Evolutionary conservation across 2,329 filamentous ascomycete species (phyloP).

Genomic region (Dactylellina haptotyla): DNA sequence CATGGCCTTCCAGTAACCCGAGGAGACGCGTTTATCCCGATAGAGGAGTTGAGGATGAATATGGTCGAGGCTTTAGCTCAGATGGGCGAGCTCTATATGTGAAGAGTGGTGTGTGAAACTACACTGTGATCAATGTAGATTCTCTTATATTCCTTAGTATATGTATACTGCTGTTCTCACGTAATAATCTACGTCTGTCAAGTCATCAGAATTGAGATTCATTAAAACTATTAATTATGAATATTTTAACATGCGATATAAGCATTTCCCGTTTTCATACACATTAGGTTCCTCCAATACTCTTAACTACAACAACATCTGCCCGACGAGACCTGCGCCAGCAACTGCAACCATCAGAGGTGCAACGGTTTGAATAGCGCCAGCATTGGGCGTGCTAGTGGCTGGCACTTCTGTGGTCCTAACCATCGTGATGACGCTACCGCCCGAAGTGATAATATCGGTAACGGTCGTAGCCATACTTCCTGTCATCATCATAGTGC

Average conservation of each 20-base stretch:
- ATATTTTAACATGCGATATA: no score
- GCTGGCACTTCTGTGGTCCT: constrained; percentile 18
- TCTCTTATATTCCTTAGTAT: no score
- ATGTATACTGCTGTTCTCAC: no score
- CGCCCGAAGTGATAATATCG: constrained; percentile 12
- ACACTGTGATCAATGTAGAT: no score
- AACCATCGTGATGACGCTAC: neutral
- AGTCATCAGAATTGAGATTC: no score
- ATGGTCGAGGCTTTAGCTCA: neutral
- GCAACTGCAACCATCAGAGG: constrained; percentile 16
- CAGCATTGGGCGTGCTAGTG: constrained; percentile 25
- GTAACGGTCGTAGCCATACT: constrained; percentile 10
- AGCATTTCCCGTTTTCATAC: no score
- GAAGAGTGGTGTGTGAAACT: no score
- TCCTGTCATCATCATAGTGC: neutral
- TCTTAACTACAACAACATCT: constrained; percentile 27
- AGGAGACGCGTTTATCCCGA: neutral
- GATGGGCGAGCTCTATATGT: neutral
- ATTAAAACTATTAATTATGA: no score
- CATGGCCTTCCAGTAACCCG: neutral
- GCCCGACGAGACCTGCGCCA: constrained; percentile 32
- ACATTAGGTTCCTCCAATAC: no score
- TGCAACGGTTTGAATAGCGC: constrained; percentile 11
- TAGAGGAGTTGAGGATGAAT: neutral
- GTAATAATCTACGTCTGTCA: no score